A percentile compares a stretch with the other conserved stretches of the same genome.
Evolutionary conservation across 768 basidiomycete genomes (phyloP).

Genomic region (Cystobasidium tubakii): DNA sequence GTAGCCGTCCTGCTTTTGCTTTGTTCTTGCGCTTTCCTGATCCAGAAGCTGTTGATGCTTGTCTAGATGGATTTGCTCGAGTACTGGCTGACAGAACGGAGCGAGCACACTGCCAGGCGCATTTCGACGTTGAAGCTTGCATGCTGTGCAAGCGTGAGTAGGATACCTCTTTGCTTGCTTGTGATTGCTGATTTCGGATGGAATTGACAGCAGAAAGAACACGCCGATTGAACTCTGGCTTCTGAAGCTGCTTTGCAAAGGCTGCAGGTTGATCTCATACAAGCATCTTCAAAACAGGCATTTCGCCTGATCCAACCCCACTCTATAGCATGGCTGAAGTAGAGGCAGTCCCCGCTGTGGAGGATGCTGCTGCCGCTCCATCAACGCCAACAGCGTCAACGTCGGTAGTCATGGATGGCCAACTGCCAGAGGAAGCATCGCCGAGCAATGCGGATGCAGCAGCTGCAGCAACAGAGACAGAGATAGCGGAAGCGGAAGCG

Average conservation of each 20-base stretch:
- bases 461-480: background rate
- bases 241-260: no score
- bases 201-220: background rate
- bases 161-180: background rate
- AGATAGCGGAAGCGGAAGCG: background rate
- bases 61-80: background rate
- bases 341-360: conserved; percentile 2
- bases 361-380: no score
- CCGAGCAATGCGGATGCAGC: background rate
- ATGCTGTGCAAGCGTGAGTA: background rate
- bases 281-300: no score
- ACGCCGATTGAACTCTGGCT: no score
- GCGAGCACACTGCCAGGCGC: conserved; percentile 4
- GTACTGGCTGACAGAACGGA: background rate
- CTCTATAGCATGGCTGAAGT: background rate
- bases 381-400: conserved; percentile 3
- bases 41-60: background rate
- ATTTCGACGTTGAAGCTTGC: conserved; percentile 20
- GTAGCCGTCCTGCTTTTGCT: background rate
- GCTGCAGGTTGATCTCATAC: no score
- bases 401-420: background rate
- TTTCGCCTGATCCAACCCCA: background rate
- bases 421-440: background rate
- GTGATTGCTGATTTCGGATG: background rate
- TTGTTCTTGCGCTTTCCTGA: background rate